Base-by-base conservation (phyloP, 2,329 filamentous ascomycete species). In the Penicillium italicum region DNA sequence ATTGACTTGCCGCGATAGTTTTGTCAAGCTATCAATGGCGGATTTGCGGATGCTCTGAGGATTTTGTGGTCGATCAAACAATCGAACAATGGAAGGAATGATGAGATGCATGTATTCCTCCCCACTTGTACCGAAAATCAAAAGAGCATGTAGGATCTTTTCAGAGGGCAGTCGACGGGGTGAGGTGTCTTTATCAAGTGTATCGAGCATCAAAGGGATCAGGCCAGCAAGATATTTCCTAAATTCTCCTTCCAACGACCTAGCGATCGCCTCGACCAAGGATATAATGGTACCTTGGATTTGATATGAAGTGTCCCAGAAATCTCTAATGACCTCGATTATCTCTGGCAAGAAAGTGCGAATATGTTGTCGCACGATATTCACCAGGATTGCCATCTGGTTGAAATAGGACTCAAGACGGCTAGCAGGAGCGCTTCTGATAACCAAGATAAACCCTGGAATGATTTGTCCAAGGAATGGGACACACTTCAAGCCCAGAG, bases 91-190 rank as follows among this genome's bases (percentile, higher is more conserved):
- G 34, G 96, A 91, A 0, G 94, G 94, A 49, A 99, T 90, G 63
- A 99, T 97, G 50, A 99, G 81, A 71, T 99, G 94, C 94, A 99
- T 99, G 72, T 99, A 99, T 72, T 99, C 94, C 71, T 99, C 94
- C 11, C 89, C 90, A 68, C 92, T 97, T 0, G 92, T 88, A 1
- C 95, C 95, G 70, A 99, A 99, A 0, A 99, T 90, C 28, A 99
- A 78, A 73, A 99, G 96, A 0, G 93, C 92, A 70, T 97, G 94
- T 24, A 99, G 80, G 4, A 99, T 92, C 64, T 88, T 88, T 70
- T 97, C 91, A 0, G 92, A 96, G 2, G 91, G 88, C 14, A 85
- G 82, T n/a, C 91, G 83, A 67, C 90, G 88, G 1, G 82, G 77
- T 1, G 88, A 88, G 9, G 79, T 81, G 69, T 99, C 94, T 61